These are phyloP conservation scores for Sordariomycetes sp. DNA, from an alignment of 2,329 filamentous ascomycete genomes.

Conservation along the genomic window DNA sequence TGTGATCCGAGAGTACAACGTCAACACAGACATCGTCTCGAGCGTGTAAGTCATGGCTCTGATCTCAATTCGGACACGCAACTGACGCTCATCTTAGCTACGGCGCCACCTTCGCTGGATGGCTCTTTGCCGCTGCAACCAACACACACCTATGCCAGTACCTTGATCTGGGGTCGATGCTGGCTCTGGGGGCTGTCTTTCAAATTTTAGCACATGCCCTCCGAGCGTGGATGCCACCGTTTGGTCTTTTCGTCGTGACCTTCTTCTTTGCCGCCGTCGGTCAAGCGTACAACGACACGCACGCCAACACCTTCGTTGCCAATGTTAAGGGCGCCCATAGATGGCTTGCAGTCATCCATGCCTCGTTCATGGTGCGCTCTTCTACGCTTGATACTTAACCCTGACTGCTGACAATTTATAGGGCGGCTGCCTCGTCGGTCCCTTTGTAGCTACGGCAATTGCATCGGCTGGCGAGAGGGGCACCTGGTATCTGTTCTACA, in stretches of 20 bases:
- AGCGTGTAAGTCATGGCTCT: constrained; percentile 29
- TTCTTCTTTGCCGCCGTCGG: constrained; percentile 51
- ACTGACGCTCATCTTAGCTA: constrained; percentile 25
- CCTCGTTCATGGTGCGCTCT: constrained; percentile 42
- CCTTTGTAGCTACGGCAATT: constrained; percentile 44
- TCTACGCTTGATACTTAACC: too few relatives aligned
- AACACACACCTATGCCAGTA: constrained; percentile 44
- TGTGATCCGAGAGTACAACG: constrained; percentile 45
- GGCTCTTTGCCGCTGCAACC: constrained; percentile 47
- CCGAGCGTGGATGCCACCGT: constrained; percentile 46
- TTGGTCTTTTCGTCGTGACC: constrained; percentile 44
- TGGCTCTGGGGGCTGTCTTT: constrained; percentile 43
- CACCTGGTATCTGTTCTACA: constrained; percentile 48
- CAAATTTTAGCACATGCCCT: constrained; percentile 46
- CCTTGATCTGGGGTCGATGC: constrained; percentile 45
- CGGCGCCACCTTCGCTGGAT: constrained; percentile 48
- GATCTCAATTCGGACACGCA: not conserved
- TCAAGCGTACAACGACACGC: constrained; percentile 55
- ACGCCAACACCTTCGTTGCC: constrained; percentile 53
- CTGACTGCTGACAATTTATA: too few relatives aligned
- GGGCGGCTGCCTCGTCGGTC: constrained; percentile 45
- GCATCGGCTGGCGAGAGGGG: constrained; percentile 24
- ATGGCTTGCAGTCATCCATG: constrained; percentile 56
- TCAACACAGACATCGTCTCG: constrained; percentile 41
- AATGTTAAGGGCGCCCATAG: constrained; percentile 41